phyloP scores from a whole-genome alignment of 306 rosid genomes.

The Mimosa bimucronata region DNA sequence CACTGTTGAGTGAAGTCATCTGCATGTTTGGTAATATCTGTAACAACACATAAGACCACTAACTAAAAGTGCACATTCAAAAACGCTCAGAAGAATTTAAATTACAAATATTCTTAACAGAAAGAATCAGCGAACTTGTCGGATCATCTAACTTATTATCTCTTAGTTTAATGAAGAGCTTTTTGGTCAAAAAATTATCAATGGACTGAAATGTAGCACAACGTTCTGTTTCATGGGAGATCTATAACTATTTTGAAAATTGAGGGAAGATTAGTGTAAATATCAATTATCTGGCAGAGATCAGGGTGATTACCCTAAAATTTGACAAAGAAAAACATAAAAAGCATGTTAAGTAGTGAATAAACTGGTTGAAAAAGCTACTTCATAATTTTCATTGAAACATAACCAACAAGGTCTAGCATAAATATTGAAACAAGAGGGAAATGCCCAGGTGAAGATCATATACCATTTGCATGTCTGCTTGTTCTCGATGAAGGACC shows the following conservation, averaged over 20 bases:
- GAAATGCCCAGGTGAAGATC: constrained; percentile 29
- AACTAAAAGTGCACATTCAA: constrained; percentile 10
- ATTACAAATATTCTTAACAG: constrained; percentile 21
- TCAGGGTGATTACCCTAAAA: not conserved
- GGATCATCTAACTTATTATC: constrained; percentile 20
- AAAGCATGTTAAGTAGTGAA: constrained; percentile 15
- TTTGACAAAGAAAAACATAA: constrained; percentile 7
- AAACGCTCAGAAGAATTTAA: constrained; percentile 33
- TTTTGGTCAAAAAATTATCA: not conserved
- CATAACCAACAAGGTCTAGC: constrained; percentile 16
- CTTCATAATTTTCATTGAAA: constrained; percentile 7
- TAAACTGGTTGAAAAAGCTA: not conserved
- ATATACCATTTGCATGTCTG: constrained; percentile 59
- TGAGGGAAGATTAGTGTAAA: not conserved
- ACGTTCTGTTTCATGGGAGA: not conserved
- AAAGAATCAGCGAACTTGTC: constrained; percentile 29
- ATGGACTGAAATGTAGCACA: not conserved
- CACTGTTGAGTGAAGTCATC: constrained; percentile 60
- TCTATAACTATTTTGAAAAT: not conserved
- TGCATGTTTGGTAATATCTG: constrained; percentile 70
- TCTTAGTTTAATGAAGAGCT: not conserved
- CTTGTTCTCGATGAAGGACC: constrained; percentile 65
- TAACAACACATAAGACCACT: constrained; percentile 32
- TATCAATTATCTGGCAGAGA: not conserved
- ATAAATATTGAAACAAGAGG: constrained; percentile 24